phyloP scores from a whole-genome alignment of 805 yeast species.

The Teunomyces cretensis region DNA sequence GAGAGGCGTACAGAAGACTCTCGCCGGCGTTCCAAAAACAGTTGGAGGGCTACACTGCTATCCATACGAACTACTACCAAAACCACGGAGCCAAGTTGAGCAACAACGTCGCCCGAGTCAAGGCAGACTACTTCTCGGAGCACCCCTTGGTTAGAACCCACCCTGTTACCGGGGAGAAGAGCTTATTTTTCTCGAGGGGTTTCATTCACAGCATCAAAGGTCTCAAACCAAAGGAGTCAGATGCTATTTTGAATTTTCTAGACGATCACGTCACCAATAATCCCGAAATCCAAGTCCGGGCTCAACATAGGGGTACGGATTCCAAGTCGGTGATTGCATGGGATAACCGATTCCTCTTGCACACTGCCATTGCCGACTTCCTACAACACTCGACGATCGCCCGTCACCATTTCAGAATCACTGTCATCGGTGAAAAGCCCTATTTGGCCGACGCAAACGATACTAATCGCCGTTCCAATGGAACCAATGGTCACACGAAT shows the following conservation, averaged over 20 bases:
- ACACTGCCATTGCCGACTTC: slow-evolving; percentile 23
- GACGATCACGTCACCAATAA: slow-evolving; percentile 20
- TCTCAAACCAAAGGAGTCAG: slow-evolving; percentile 21
- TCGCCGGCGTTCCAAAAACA: slow-evolving; percentile 22
- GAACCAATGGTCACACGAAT: too few relatives aligned
- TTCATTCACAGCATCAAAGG: slow-evolving; percentile 24
- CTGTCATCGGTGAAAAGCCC: slow-evolving; percentile 27
- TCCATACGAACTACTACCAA: slow-evolving; percentile 24
- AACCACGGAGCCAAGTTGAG: slow-evolving; percentile 14
- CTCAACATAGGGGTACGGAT: slow-evolving; percentile 22
- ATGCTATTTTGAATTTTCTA: slow-evolving; percentile 20
- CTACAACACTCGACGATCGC: slow-evolving; percentile 21
- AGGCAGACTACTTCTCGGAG: slow-evolving; percentile 21
- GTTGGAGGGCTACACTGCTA: slow-evolving; percentile 21
- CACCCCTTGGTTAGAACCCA: slow-evolving; percentile 30
- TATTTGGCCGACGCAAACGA: slow-evolving; percentile 12
- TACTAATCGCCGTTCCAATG: neutral
- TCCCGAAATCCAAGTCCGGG: slow-evolving; percentile 27
- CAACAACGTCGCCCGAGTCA: slow-evolving; percentile 16
- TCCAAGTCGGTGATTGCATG: slow-evolving; percentile 23
- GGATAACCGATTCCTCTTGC: slow-evolving; percentile 25
- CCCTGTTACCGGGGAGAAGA: slow-evolving; percentile 28
- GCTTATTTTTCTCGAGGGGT: slow-evolving; percentile 20
- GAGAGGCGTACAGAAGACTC: slow-evolving; percentile 26
- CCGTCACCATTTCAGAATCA: slow-evolving; percentile 25